Percentiles rank a stretch among this genome's conserved stretches.
Conservation (phyloP, 73 alveolate species). For the Paramecium pentaurelia region DNA sequence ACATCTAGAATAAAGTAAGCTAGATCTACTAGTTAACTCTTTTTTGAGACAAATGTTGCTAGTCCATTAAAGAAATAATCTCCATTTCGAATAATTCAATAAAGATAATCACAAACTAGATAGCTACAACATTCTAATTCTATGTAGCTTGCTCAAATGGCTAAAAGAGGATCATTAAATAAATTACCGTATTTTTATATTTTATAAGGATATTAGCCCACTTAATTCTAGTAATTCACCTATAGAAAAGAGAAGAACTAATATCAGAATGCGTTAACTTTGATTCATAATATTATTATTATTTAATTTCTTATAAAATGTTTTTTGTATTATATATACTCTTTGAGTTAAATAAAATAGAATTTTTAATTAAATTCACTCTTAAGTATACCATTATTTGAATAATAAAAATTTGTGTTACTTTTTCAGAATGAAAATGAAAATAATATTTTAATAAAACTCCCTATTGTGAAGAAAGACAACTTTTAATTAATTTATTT, state of each 20-base stretch:
- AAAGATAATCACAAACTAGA: neutral
- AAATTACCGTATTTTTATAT: neutral
- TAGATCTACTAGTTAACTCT: slow-evolving; percentile 15
- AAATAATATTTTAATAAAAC: neutral
- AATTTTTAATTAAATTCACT: no score
- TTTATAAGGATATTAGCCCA: neutral
- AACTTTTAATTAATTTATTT: neutral
- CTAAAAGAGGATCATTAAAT: neutral
- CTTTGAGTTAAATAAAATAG: neutral
- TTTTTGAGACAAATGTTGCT: slow-evolving; percentile 1
- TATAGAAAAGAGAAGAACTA: neutral
- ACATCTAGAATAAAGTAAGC: slow-evolving; percentile 22
- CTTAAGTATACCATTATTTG: neutral
- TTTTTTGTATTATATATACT: no score
- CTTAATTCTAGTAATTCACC: slow-evolving; percentile 10
- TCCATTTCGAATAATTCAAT: neutral
- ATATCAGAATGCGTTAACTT: slow-evolving; percentile 5
- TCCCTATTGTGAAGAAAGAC: neutral
- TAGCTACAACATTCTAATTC: neutral
- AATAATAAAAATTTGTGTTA: neutral
- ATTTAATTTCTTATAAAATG: no score
- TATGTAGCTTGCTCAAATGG: neutral
- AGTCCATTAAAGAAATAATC: slow-evolving; percentile 1
- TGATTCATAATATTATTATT: neutral
- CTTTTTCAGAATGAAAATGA: neutral